phyloP scores from a whole-genome alignment of 768 basidiomycete species.

The Phaeotremella skinneri region DNA sequence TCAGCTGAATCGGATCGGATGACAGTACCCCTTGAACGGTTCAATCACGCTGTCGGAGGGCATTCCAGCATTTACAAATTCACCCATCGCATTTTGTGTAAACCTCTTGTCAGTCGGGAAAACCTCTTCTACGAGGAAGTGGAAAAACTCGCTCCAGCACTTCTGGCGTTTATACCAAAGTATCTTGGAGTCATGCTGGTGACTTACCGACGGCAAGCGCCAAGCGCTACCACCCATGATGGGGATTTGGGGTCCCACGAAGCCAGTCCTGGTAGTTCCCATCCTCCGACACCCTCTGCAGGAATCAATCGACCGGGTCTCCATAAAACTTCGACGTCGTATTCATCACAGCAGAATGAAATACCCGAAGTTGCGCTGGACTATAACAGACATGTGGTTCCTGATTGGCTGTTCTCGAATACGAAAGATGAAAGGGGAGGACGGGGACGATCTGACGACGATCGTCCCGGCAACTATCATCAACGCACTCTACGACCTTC shows the following conservation, averaged over 20 bases:
- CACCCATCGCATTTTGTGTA: constrained; percentile 95
- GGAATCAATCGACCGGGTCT: constrained; percentile 16
- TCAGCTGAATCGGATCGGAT: constrained; percentile 40
- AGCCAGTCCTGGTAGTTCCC: constrained; percentile 24
- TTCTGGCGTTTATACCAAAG: constrained; percentile 92
- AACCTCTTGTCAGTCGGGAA: constrained; percentile 95
- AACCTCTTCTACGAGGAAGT: constrained; percentile 98
- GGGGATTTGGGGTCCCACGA: constrained; percentile 1
- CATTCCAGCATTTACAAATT: constrained; percentile 98
- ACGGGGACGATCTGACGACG: constrained; percentile 23
- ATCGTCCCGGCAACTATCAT: constrained; percentile 5
- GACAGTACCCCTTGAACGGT: constrained; percentile 86
- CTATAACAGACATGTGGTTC: constrained; percentile 91
- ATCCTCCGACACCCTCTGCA: constrained; percentile 31
- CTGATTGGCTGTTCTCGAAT: constrained; percentile 73
- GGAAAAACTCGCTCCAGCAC: constrained; percentile 85
- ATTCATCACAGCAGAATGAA: constrained; percentile 50
- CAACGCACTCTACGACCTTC: constrained; percentile 28
- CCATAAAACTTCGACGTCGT: constrained; percentile 15
- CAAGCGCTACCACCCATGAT: constrained; percentile 18
- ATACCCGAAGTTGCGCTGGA: constrained; percentile 92
- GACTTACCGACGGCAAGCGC: constrained; percentile 71
- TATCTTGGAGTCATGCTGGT: constrained; percentile 99
- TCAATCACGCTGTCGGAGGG: constrained; percentile 96
- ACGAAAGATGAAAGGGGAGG: constrained; percentile 31